Percentiles rank a stretch among this genome's conserved stretches.
phyloP scores from a whole-genome alignment of 345 rosid genomes.

The Hevea brasiliensis region DNA sequence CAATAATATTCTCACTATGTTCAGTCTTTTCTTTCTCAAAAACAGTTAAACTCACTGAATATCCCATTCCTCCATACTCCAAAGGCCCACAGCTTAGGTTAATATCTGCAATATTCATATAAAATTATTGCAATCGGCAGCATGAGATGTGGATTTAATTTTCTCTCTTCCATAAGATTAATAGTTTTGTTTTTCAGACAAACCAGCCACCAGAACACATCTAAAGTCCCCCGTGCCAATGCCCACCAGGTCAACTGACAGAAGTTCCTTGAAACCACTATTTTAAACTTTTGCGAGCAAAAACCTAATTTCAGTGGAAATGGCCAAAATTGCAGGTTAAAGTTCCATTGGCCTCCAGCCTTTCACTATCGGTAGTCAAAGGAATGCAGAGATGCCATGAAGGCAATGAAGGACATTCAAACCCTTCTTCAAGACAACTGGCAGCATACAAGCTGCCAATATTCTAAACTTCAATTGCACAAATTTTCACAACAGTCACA shows the following conservation, averaged over 20 bases:
- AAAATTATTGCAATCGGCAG: neutral
- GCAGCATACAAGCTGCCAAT: neutral
- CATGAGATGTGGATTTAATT: neutral
- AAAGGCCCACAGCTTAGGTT: neutral
- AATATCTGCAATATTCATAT: neutral
- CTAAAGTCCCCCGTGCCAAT: too few species aligned
- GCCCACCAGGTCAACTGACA: too few species aligned
- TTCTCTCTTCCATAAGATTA: neutral
- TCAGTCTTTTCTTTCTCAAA: neutral
- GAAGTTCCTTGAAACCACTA: too few species aligned
- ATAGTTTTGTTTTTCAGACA: neutral
- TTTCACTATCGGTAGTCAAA: too few species aligned
- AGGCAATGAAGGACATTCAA: too few species aligned
- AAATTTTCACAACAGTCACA: too few species aligned
- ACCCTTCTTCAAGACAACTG: neutral
- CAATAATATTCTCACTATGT: neutral
- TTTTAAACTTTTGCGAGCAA: too few species aligned
- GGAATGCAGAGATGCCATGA: too few species aligned
- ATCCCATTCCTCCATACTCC: neutral
- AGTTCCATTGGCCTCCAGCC: too few species aligned
- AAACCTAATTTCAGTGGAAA: too few species aligned
- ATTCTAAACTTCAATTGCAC: neutral
- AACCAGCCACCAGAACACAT: too few species aligned
- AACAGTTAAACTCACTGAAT: neutral
- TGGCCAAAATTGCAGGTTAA: too few species aligned